Conservation (phyloP, 441 rosid genomes). For the Macaranga tanarius region DNA sequence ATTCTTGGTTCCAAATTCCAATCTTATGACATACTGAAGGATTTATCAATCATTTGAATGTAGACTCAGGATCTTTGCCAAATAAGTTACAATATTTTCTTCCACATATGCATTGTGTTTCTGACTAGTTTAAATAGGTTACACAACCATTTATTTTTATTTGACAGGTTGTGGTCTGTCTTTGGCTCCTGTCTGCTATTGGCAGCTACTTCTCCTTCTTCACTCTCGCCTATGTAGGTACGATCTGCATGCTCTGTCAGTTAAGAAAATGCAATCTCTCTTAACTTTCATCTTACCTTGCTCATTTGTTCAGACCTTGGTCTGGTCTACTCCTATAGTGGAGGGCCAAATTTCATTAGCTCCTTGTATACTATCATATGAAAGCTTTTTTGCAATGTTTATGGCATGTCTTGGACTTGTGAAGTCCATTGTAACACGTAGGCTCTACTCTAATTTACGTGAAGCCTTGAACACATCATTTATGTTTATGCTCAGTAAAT, state of each 20-base stretch:
- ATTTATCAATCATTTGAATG: neutral
- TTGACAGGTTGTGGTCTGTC: constrained; percentile 76
- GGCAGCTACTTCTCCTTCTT: constrained; percentile 84
- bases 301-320: neutral
- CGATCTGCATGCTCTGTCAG: constrained; percentile 23
- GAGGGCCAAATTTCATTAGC: neutral
- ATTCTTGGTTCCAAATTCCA: neutral
- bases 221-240: constrained; percentile 86
- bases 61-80: neutral
- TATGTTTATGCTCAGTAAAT: neutral
- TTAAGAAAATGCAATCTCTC: neutral
- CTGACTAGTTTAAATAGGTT: neutral
- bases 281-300: neutral
- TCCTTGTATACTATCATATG: neutral
- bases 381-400: constrained; percentile 1
- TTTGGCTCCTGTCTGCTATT: constrained; percentile 84
- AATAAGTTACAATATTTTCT: neutral
- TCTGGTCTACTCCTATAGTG: neutral
- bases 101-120: neutral
- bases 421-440: neutral
- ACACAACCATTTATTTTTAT: neutral
- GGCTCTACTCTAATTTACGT: neutral
- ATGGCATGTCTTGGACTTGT: neutral
- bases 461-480: neutral
- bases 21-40: neutral